These are phyloP conservation scores for Didymella exigua DNA, from an alignment of 2,329 filamentous ascomycete species.

Conservation along the genomic window DNA sequence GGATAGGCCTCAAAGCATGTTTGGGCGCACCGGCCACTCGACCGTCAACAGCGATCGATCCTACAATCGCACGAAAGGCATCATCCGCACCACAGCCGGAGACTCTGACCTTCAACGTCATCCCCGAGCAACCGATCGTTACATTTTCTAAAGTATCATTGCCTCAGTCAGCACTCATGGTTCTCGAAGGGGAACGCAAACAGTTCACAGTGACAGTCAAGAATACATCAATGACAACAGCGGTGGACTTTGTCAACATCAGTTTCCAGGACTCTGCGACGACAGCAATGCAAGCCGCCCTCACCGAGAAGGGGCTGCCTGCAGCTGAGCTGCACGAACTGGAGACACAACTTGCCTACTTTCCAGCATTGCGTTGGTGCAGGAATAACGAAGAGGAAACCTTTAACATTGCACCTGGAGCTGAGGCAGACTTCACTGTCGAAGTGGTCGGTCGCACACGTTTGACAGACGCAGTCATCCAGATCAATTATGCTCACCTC, in stretches of 20 bases:
- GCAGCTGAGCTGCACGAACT: slow-evolving; percentile 84
- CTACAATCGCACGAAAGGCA: slow-evolving; percentile 28
- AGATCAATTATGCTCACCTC: slow-evolving; percentile 86
- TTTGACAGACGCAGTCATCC: slow-evolving; percentile 76
- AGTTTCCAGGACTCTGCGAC: slow-evolving; percentile 91
- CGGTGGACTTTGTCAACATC: slow-evolving; percentile 83
- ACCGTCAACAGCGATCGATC: slow-evolving; percentile 43
- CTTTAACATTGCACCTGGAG: slow-evolving; percentile 68
- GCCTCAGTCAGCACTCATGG: slow-evolving; percentile 85
- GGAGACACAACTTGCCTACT: slow-evolving; percentile 77
- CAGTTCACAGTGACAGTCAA: slow-evolving; percentile 78
- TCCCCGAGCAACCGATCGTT: slow-evolving; percentile 78
- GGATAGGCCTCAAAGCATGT: slow-evolving; percentile 63
- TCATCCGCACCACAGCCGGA: slow-evolving; percentile 41
- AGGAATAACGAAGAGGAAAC: slow-evolving; percentile 55
- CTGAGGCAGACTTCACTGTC: slow-evolving; percentile 74
- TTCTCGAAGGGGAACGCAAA: slow-evolving; percentile 86
- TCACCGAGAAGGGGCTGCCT: slow-evolving; percentile 76
- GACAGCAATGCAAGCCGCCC: slow-evolving; percentile 72
- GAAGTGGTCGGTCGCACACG: slow-evolving; percentile 87
- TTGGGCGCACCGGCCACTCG: slow-evolving; percentile 56
- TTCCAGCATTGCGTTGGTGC: slow-evolving; percentile 63
- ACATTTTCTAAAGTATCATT: slow-evolving; percentile 77
- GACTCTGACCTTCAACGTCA: slow-evolving; percentile 71
- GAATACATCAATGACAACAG: slow-evolving; percentile 72